A percentile compares a stretch with the other conserved stretches of the same genome.
These are phyloP conservation scores for Trichoderma arundinaceum DNA, from an alignment of 2,329 filamentous ascomycete genomes.

Conservation along the genomic window DNA sequence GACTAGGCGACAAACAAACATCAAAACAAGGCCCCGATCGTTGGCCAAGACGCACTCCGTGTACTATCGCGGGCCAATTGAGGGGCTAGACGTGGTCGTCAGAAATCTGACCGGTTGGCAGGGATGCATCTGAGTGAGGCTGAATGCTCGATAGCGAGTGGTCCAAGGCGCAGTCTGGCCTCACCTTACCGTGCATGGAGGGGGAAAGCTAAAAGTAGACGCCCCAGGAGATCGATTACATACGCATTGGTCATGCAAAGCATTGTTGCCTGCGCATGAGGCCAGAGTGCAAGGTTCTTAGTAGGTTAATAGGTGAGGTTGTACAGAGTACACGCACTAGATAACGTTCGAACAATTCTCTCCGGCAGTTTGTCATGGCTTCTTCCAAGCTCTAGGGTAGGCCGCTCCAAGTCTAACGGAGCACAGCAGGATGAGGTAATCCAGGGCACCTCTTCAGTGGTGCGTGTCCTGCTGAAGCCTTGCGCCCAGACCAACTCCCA, in stretches of 20 bases:
- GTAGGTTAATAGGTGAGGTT: no score
- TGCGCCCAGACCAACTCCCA: conserved; percentile 26
- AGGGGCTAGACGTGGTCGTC: neutral
- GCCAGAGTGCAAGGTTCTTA: neutral
- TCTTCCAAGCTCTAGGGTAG: conserved; percentile 13
- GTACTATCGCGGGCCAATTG: neutral
- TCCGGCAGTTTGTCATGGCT: no score
- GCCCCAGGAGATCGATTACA: neutral
- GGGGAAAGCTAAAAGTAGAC: neutral
- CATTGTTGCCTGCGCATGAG: neutral
- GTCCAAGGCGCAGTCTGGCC: neutral
- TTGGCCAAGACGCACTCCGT: neutral
- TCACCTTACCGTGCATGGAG: neutral
- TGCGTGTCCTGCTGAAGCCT: conserved; percentile 34
- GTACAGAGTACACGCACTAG: no score
- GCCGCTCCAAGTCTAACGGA: neutral
- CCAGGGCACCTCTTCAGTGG: conserved; percentile 14
- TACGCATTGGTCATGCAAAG: neutral
- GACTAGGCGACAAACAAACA: neutral
- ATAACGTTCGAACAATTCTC: no score
- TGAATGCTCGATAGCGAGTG: neutral
- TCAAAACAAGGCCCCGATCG: neutral
- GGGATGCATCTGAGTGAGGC: conserved; percentile 7
- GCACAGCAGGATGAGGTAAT: conserved; percentile 16
- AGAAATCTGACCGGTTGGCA: conserved; percentile 8